Evolutionary conservation across 1,139 yeast genomes (phyloP), one percentile per base, ranked within the genome.

Genomic region (Geotrichum siamense): DNA sequence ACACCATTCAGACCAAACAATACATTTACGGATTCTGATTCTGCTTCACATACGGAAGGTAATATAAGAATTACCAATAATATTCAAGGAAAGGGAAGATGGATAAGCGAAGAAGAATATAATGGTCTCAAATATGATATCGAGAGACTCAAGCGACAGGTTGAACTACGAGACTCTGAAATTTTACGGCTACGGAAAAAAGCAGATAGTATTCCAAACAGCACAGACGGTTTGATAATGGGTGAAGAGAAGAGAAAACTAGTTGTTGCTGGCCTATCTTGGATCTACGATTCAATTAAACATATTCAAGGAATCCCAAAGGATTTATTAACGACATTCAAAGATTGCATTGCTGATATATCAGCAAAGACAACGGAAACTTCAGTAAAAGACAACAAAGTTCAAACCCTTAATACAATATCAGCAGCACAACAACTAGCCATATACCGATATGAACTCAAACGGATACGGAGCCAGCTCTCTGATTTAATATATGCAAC

Each of bases 401-500:
- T 17, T 6, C 40, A 34, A 13, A 39, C 47, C 3, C 27, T 43
- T 3, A 25, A 39, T 12, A 22, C 37, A 12, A 37, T 43, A 2
- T 19, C 45, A 5, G 42, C 31, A 12, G 30, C 40, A 5, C 48
- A 45, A 21, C 48, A 39, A 16, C 27, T 45, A 29, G 30, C 31
- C 8, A 29, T 45, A 10, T 45, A 41, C 41, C 38, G 29, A 16
- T 45, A 45, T 29, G 45, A 45, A 13, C 26, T 29, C 2, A 13
- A 29, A 6, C 45, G 45, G 27, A 39, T 31, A n/a, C 39, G 39
- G n/a, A 17, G 13, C 27, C 37, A 29, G 9, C 20, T 34, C 2
- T 31, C 43, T 6, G 47, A 43, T 32, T 37, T 43, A 16, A 22
- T 19, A 10, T 43, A 29, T 15, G 17, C 32, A 15, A 36, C 21